Conservation (phyloP, 345 rosid species). For the Cochlearia excelsa region DNA sequence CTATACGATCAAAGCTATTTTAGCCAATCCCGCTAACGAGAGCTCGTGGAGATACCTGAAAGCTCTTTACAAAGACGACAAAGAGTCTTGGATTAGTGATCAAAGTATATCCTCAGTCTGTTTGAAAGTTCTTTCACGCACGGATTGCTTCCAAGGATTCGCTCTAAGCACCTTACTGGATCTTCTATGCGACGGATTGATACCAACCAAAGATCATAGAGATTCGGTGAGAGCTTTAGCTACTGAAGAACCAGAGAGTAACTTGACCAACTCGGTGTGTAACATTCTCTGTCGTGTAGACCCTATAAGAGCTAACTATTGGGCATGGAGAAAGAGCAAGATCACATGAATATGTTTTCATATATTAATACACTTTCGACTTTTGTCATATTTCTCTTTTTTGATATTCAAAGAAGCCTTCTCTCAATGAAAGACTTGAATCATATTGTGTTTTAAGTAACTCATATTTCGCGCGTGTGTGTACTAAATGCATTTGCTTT, state of each 20-base stretch:
- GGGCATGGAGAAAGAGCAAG: slow-evolving; percentile 75
- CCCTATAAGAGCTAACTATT: slow-evolving; percentile 67
- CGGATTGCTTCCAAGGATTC: slow-evolving; percentile 47
- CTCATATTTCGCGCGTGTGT: too few relatives aligned
- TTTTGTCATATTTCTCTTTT: background rate
- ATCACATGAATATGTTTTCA: slow-evolving; percentile 26
- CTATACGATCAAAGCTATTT: slow-evolving; percentile 59
- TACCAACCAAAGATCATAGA: slow-evolving; percentile 55
- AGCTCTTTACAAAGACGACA: slow-evolving; percentile 68
- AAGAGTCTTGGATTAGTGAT: slow-evolving; percentile 51
- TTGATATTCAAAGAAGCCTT: background rate
- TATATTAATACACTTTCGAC: background rate
- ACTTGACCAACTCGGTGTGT: slow-evolving; percentile 57
- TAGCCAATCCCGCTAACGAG: slow-evolving; percentile 63
- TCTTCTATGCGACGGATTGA: slow-evolving; percentile 65
- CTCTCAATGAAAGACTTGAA: background rate
- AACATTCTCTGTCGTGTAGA: slow-evolving; percentile 56
- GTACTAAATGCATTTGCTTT: too few relatives aligned
- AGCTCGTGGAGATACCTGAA: slow-evolving; percentile 88
- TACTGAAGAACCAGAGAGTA: slow-evolving; percentile 36
- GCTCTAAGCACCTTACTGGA: slow-evolving; percentile 74
- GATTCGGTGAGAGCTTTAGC: slow-evolving; percentile 54
- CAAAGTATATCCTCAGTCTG: slow-evolving; percentile 58
- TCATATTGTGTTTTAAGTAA: too few relatives aligned
- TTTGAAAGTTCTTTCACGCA: slow-evolving; percentile 48